Evolutionary conservation across 1,284 basidiomycete species (phyloP), one percentile per base, ranked within the genome.

Genomic region (Trichosporon sp.): DNA sequence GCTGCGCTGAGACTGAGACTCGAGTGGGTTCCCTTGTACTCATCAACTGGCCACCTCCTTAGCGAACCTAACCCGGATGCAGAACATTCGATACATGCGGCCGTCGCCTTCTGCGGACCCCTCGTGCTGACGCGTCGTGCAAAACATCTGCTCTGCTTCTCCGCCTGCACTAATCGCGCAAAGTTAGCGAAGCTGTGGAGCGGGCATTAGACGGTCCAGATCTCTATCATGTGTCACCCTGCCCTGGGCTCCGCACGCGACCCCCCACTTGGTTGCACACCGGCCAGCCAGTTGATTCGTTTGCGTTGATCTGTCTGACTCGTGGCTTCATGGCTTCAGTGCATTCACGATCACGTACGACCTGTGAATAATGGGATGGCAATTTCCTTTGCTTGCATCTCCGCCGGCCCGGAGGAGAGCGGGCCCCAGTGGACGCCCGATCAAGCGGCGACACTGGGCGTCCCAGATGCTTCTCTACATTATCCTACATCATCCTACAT

Each of bases 181-280:
- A 26, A 19, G 11, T 19, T 8, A 54, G 51, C n/a, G 21, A 21
- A 54, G n/a, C 19, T 10, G 21, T 21, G 51, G 51, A 54, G 51
- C 51, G 51, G 51, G 16, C 21, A 26, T 54, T 54, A 54, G 21
- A 8, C 19, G 51, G 51, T 2, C 51, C 21, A 54, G 51, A 54
- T 54, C 51, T 21, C 19, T 26, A n/a, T 40, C 38, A 54, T 19
- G 48, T 4, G n/a, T 26, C 19, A 54, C 16, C 48, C 11, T 8
- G 19, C 51, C 51, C 51, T 54, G 51, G 51, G 2, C 51, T 54
- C 35, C 35, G 46, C 51, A 54, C 51, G 51, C 51, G 51, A 54
- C 19, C 51, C 46, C 16, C 12, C 51, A 26, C 51, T 54, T 16
- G 51, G 14, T 10, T 21, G 7, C 19, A 54, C 19, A 54, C 51